These are phyloP conservation scores for Capsicum chinense DNA, from an alignment of 257 asterid genomes.

Conservation along the genomic window DNA sequence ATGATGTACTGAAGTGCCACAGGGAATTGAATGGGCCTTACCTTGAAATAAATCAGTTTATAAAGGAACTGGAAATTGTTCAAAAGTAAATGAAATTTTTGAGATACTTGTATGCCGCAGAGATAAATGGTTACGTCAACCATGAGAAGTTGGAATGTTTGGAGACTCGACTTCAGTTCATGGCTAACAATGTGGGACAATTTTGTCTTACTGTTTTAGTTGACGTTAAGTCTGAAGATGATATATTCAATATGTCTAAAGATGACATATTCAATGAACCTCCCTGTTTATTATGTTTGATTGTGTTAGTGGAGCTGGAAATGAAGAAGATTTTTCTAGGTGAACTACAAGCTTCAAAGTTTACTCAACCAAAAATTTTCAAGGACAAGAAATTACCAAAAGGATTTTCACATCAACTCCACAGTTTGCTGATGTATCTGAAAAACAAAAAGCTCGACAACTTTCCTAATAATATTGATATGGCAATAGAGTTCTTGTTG, in stretches of 20 bases:
- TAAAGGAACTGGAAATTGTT: not conserved
- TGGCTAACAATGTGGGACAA: not conserved
- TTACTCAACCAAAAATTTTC: not conserved
- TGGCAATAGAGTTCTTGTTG: conserved; percentile 9
- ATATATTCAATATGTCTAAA: too few species aligned
- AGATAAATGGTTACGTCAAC: not conserved
- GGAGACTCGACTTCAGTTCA: not conserved
- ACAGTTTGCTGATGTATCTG: not conserved
- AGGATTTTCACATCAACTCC: not conserved
- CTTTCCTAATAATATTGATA: not conserved
- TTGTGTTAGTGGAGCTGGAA: not conserved
- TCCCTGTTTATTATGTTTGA: not conserved
- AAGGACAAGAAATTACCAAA: not conserved
- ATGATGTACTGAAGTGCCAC: not conserved
- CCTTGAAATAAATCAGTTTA: fast-evolving
- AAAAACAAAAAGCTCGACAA: not conserved
- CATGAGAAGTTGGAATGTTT: not conserved
- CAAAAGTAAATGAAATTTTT: not conserved
- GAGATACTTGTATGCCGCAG: not conserved
- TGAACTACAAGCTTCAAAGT: not conserved
- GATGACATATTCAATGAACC: not conserved
- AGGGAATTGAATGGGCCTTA: not conserved
- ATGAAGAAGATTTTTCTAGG: not conserved
- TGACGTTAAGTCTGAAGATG: fast-evolving
- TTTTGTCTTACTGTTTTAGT: not conserved